phyloP scores from a whole-genome alignment of 306 rosid genomes.

The Inga oerstediana region DNA sequence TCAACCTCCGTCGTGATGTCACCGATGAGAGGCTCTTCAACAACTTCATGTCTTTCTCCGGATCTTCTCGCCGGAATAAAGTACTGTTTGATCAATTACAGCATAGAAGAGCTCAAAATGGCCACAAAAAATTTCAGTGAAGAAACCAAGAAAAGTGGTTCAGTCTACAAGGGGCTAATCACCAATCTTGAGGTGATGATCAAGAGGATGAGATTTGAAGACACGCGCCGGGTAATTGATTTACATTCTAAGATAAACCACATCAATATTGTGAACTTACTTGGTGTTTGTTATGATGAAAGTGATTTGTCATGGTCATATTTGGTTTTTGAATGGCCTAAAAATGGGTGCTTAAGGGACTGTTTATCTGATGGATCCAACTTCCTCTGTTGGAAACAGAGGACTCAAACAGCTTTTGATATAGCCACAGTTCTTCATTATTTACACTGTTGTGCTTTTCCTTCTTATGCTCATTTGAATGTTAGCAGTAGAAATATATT shows the following conservation, averaged over 20 bases:
- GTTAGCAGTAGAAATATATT: conserved; percentile 55
- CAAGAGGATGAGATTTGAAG: conserved; percentile 60
- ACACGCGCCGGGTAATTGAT: conserved; percentile 53
- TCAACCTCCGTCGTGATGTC: conserved; percentile 44
- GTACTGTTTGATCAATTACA: conserved; percentile 57
- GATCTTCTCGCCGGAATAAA: conserved; percentile 67
- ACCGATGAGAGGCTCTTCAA: conserved; percentile 43
- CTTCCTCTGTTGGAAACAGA: conserved; percentile 44
- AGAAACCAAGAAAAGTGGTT: conserved; percentile 48
- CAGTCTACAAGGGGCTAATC: conserved; percentile 48
- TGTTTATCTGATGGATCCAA: conserved; percentile 44
- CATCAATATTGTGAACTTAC: conserved; percentile 62
- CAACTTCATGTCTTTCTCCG: conserved; percentile 58
- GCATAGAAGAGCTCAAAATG: conserved; percentile 50
- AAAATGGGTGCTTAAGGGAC: conserved; percentile 63
- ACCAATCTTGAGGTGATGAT: conserved; percentile 56
- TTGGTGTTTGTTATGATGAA: conserved; percentile 66
- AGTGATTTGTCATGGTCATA: conserved; percentile 51
- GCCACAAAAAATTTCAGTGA: conserved; percentile 61
- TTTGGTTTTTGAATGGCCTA: conserved; percentile 65
- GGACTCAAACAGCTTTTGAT: conserved; percentile 68
- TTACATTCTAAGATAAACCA: conserved; percentile 72
- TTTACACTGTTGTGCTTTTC: conserved; percentile 62
- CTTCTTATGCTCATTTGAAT: conserved; percentile 60
- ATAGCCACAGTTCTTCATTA: conserved; percentile 76